These are phyloP conservation scores for Amaranthus cruentus DNA, from an alignment of 148 eudicot genomes.

Conservation along the genomic window DNA sequence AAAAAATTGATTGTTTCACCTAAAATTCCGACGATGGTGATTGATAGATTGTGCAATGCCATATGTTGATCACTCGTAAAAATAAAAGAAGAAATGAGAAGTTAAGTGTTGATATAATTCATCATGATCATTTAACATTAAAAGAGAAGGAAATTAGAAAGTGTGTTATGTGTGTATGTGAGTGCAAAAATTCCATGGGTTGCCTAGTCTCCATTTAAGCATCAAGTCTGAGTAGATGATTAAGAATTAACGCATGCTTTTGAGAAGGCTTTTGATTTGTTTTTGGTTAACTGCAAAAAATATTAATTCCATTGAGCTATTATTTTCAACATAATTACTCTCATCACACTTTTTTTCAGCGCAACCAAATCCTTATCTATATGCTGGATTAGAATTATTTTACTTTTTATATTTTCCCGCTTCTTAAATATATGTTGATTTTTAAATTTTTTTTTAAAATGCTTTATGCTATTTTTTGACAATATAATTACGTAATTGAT, in stretches of 20 bases:
- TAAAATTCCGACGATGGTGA: slow-evolving; percentile 25
- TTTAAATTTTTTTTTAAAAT: background rate
- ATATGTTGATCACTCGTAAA: background rate
- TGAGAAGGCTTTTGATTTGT: background rate
- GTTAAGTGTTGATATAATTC: background rate
- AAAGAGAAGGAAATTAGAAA: slow-evolving; percentile 3
- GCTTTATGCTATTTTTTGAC: background rate
- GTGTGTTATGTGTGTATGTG: slow-evolving; percentile 12
- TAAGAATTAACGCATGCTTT: background rate
- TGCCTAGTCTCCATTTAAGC: background rate
- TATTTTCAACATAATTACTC: background rate
- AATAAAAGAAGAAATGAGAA: background rate
- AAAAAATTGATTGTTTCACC: slow-evolving; percentile 13
- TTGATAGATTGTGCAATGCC: slow-evolving; percentile 15
- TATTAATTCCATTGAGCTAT: background rate
- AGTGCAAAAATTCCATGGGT: background rate
- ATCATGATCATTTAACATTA: slow-evolving; percentile 9
- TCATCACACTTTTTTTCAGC: background rate
- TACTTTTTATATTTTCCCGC: background rate
- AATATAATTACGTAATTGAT: background rate
- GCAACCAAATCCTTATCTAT: background rate
- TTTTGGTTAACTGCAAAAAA: background rate
- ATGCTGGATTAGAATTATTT: background rate
- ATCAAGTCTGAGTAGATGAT: background rate
- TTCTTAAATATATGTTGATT: background rate